These are phyloP conservation scores for Erodium moschatum DNA, from an alignment of 441 rosid genomes.

Conservation along the genomic window DNA sequence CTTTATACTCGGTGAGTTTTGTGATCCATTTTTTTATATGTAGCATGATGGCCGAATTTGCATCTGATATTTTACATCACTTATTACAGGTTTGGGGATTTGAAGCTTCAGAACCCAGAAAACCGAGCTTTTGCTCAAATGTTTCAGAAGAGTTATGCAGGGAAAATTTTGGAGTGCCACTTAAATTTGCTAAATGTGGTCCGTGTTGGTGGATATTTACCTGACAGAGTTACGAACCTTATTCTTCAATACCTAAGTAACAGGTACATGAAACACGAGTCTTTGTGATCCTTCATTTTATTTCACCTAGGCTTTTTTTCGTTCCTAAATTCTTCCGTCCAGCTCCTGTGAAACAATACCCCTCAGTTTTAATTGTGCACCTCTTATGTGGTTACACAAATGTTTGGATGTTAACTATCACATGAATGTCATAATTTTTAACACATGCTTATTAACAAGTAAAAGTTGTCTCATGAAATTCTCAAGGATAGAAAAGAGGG, in stretches of 20 bases:
- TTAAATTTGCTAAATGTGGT: conserved; percentile 66
- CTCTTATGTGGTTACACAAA: no score
- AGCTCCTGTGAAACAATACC: not conserved
- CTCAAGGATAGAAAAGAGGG: not conserved
- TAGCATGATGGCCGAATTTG: not conserved
- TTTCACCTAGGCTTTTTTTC: not conserved
- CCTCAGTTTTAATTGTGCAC: not conserved
- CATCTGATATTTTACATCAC: conserved; percentile 9
- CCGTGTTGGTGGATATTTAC: conserved; percentile 83
- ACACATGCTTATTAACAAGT: not conserved
- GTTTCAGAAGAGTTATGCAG: conserved; percentile 89
- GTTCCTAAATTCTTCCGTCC: not conserved
- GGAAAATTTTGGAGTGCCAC: conserved; percentile 87
- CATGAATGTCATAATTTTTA: not conserved
- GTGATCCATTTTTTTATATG: not conserved
- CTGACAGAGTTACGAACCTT: conserved; percentile 89
- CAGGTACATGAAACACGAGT: conserved; percentile 40
- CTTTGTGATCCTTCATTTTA: not conserved
- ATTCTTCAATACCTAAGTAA: conserved; percentile 90
- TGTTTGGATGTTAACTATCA: not conserved
- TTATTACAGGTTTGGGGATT: conserved; percentile 75
- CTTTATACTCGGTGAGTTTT: conserved; percentile 67
- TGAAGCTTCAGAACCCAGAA: conserved; percentile 83
- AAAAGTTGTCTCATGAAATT: not conserved
- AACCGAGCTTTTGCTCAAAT: conserved; percentile 79